Evolutionary conservation across 106 monocot species (phyloP), one percentile per base, ranked within the genome.

Genomic region (Alisma plantagoaquatica): DNA sequence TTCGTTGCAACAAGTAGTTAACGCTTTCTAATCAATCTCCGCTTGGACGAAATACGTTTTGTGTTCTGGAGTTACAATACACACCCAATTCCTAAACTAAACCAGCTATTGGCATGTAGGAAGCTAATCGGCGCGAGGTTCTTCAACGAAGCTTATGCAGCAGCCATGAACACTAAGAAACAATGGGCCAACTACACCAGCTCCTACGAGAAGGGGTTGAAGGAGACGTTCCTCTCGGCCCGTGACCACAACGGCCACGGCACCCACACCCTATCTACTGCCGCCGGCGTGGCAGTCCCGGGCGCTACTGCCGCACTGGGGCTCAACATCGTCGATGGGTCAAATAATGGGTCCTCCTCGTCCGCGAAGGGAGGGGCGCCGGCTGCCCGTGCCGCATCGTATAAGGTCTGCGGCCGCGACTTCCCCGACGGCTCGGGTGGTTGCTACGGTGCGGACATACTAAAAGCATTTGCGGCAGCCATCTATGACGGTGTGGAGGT

Each of bases 221-320:
- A 22, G 12, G 12, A 6, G 5, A 47, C 6, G 8, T 35, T 16
- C 60, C 0, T 41, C 49, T 41, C 63, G 4, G 33, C 74, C 2
- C 60, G 75, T 1, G 84, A 85, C 57, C 21, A 29, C 2, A 66
- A 72, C 1, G 76, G 79, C 21, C 84, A 85, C 28, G 84, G 84
- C 16, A 79, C 76, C 5, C 84, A 85, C 76, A 85, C 84, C 16
- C 75, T 86, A 24, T 86, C 85, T 21, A 80, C 85, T 5, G 76
- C 76, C 41, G 84, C 16, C 0, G 84, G 79, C n/a, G 17, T 28
- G 2, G 41, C 63, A 26, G 56, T 66, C 45, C 15, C 44, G 6
- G 30, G 43, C 33, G 66, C 48, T 2, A 66, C n/a, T n/a, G n/a
- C n/a, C n/a, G n/a, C n/a, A n/a, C n/a, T n/a, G n/a, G n/a, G n/a